Evolutionary conservation across 768 basidiomycete species (phyloP).

Genomic region (Paxillus ammoniavirescens): DNA sequence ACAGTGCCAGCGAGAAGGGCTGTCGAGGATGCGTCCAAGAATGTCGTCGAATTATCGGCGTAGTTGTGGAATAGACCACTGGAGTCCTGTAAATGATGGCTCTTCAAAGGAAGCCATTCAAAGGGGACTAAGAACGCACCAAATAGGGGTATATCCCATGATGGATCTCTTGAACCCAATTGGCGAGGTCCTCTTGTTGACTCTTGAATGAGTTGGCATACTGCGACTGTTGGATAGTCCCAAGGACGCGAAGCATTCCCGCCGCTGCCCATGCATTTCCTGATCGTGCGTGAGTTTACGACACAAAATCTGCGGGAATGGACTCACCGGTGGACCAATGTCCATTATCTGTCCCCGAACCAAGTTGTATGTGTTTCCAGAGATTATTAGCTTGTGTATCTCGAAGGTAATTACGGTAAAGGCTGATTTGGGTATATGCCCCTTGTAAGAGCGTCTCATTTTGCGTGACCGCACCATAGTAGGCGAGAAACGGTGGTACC

Average conservation of each 20-base stretch:
- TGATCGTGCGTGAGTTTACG: constrained; percentile 18
- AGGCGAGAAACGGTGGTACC: constrained; percentile 86
- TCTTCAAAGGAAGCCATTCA: not conserved
- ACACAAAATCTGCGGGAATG: not conserved
- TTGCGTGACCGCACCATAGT: constrained; percentile 64
- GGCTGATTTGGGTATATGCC: constrained; percentile 67
- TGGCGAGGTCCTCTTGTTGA: constrained; percentile 56
- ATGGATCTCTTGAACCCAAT: constrained; percentile 75
- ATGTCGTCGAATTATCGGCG: constrained; percentile 54
- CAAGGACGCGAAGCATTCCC: constrained; percentile 81
- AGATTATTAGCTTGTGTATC: constrained; percentile 51
- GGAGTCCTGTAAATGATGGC: not conserved
- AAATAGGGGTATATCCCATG: constrained; percentile 61
- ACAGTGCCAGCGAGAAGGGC: constrained; percentile 76
- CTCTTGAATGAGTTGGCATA: constrained; percentile 46
- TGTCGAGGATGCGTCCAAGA: constrained; percentile 71
- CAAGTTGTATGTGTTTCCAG: constrained; percentile 77
- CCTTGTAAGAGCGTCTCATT: constrained; percentile 60
- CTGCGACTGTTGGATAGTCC: constrained; percentile 64
- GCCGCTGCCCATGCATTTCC: constrained; percentile 91
- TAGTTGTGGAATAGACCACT: constrained; percentile 63
- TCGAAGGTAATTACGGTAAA: constrained; percentile 67
- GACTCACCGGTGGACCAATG: constrained; percentile 77
- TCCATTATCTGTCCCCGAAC: constrained; percentile 56
- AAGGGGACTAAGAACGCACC: constrained; percentile 37